These are phyloP conservation scores for Peronospora destructor DNA, from an alignment of 352 stramenopile genomes.

Conservation along the genomic window DNA sequence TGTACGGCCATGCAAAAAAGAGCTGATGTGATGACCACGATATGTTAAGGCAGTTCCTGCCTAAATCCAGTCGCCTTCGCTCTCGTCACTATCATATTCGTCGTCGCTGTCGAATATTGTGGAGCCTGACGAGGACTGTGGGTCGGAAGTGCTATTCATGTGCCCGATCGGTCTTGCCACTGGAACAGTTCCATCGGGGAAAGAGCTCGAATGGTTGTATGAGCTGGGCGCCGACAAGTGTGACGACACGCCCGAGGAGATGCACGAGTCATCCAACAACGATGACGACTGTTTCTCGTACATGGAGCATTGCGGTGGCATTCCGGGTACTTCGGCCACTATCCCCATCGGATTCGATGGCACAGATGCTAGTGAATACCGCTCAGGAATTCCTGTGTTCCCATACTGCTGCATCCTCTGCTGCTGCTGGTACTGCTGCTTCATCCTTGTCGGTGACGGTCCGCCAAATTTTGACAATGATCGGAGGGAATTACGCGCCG, in stretches of 20 bases:
- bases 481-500: conserved; percentile 35
- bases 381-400: conserved; percentile 17
- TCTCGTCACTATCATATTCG: conserved; percentile 56
- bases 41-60: not conserved
- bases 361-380: conserved; percentile 42
- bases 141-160: conserved; percentile 12
- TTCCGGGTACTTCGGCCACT: conserved; percentile 12
- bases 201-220: conserved; percentile 28
- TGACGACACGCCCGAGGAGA: conserved; percentile 26
- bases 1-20: conserved; percentile 4
- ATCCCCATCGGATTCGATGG: conserved; percentile 31
- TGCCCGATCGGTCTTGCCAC: conserved; percentile 13
- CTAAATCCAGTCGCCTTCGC: conserved; percentile 76
- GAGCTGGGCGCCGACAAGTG: conserved; percentile 18
- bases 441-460: conserved; percentile 31
- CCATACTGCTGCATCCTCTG: conserved; percentile 18
- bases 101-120: conserved; percentile 49
- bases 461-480: conserved; percentile 23
- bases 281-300: conserved; percentile 34
- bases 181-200: conserved; percentile 21
- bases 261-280: conserved; percentile 28
- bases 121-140: conserved; percentile 25
- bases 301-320: conserved; percentile 15
- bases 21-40: not conserved
- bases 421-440: conserved; percentile 20